Percentiles rank a stretch among this genome's conserved stretches.
Evolutionary conservation across 2,329 filamentous ascomycete species (phyloP).

Genomic region (Fusarium armeniacum): DNA sequence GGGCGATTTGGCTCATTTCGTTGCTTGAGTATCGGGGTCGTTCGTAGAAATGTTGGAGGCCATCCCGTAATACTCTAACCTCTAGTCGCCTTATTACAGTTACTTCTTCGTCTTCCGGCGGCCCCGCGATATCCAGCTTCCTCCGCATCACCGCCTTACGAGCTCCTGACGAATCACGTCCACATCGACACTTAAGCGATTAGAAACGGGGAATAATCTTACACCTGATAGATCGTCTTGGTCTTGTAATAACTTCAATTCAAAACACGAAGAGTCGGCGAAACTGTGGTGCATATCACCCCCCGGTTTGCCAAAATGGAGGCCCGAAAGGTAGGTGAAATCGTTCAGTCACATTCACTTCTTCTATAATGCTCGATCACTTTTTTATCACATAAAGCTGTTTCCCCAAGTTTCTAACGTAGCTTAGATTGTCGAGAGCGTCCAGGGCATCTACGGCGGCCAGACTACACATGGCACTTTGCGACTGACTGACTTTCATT

Average conservation of each 20-base stretch:
- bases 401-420: conserved; percentile 37
- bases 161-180: conserved; percentile 5
- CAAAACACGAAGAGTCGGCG: neutral
- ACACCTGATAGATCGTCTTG: neutral
- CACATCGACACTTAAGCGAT: conserved; percentile 3
- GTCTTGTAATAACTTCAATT: neutral
- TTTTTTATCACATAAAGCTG: neutral
- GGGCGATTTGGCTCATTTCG: neutral
- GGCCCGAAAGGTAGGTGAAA: conserved; percentile 57
- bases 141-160: conserved; percentile 13
- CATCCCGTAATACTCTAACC: conserved; percentile 30
- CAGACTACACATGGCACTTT: conserved; percentile 69
- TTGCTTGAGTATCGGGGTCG: conserved; percentile 5
- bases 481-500: conserved; percentile 74
- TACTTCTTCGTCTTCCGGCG: conserved; percentile 33
- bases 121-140: conserved; percentile 31
- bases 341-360: conserved; percentile 13
- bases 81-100: conserved; percentile 29
- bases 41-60: conserved; percentile 37
- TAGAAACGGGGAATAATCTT: neutral
- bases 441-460: conserved; percentile 72
- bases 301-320: conserved; percentile 54
- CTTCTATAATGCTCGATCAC: conserved; percentile 1
- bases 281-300: conserved; percentile 15
- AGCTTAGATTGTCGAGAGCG: conserved; percentile 66